phyloP scores from a whole-genome alignment of 352 stramenopile species.

The Pythium rishiriense region DNA sequence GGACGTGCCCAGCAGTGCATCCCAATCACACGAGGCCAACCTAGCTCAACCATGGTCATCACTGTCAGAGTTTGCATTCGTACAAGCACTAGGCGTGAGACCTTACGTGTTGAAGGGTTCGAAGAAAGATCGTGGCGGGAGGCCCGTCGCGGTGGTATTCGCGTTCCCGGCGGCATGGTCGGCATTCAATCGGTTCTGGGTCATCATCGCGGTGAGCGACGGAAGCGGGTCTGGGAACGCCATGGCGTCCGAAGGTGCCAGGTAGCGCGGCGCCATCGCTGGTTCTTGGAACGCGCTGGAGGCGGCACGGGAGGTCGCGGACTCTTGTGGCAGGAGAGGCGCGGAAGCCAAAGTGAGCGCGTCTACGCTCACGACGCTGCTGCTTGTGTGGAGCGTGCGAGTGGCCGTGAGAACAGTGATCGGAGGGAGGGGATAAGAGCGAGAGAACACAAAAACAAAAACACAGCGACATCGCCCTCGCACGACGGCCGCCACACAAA shows the following conservation, averaged over 20 bases:
- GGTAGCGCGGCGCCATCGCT: background rate
- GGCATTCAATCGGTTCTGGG: constrained; percentile 3
- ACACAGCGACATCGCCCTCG: too few species aligned
- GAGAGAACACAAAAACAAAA: background rate
- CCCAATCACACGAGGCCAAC: constrained; percentile 45
- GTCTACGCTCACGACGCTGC: background rate
- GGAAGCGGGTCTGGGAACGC: constrained; percentile 11
- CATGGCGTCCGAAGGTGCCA: background rate
- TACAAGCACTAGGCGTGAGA: background rate
- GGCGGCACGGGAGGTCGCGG: background rate
- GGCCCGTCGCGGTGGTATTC: too few species aligned
- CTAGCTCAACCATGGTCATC: constrained; percentile 7
- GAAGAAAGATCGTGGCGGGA: background rate
- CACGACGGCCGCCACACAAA: background rate
- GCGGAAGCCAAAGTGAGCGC: constrained; percentile 6
- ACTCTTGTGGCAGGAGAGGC: background rate
- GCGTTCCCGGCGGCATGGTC: background rate
- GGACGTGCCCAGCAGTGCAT: constrained; percentile 46
- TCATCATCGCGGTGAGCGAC: constrained; percentile 15
- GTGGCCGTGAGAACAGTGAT: background rate
- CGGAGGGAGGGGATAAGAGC: background rate
- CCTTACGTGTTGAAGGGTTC: constrained; percentile 3
- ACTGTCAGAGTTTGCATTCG: background rate
- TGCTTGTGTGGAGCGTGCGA: background rate
- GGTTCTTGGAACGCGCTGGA: background rate